Conservation (phyloP, 768 basidiomycete genomes). For the Pholiota molesta region DNA sequence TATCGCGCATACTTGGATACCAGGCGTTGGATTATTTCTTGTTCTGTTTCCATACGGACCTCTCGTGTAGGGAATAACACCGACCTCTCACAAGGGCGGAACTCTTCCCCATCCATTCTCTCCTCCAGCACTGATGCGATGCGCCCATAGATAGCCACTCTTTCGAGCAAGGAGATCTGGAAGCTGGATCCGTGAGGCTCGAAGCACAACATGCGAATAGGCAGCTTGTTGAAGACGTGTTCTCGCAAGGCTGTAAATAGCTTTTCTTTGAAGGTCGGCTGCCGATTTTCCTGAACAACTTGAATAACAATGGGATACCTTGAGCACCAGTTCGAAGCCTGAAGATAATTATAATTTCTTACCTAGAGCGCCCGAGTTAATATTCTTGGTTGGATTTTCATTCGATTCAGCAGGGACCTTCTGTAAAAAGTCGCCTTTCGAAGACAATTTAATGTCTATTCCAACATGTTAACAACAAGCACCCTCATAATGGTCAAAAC, state of each 20-base stretch:
- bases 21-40: neutral
- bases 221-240: constrained; percentile 2
- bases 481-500: too few species aligned
- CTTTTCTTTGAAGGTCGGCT: neutral
- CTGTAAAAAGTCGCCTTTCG: too few species aligned
- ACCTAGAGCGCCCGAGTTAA: too few species aligned
- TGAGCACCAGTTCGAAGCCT: too few species aligned
- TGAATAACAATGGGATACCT: neutral
- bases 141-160: neutral
- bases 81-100: neutral
- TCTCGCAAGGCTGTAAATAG: neutral
- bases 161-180: neutral
- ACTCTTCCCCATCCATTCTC: neutral
- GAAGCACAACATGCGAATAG: constrained; percentile 2
- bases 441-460: too few species aligned
- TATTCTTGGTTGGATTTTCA: too few species aligned
- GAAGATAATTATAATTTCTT: too few species aligned
- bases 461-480: too few species aligned
- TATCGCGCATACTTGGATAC: neutral
- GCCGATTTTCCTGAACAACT: neutral
- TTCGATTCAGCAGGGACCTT: too few species aligned
- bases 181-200: neutral
- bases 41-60: too few species aligned
- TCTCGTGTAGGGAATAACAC: too few species aligned
- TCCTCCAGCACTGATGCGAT: neutral